Evolutionary conservation across 208 protist genomes (phyloP), one percentile per base, ranked within the genome.

Genomic region (Leishmania braziliensis): DNA sequence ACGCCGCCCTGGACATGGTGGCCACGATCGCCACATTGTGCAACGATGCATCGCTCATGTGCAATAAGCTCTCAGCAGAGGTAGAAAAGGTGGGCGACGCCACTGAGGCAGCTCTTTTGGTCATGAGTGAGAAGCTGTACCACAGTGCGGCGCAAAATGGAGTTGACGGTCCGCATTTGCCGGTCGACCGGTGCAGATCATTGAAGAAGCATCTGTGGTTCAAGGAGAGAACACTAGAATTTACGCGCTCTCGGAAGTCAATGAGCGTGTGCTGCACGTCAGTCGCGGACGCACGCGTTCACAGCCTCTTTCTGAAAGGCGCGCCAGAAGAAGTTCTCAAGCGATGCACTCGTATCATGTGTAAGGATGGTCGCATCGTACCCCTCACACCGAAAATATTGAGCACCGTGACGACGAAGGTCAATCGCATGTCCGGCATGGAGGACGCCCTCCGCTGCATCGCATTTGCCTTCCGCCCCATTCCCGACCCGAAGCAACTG

Each of bases 231-330:
- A 98, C 95, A 20, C 89, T 99, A n/a, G 97, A 99, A 84, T 99
- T 99, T 82, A 98, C 93, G 8, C 91, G 98, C 36, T 90, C 96
- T 58, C 91, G 98, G 70, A 99, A 99, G 90, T 98, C 94, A 26
- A 99, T 99, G 98, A 95, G 91, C 76, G 97, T 99, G 56, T 89
- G 91, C 68, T 93, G 87, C 75, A 86, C 91, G 20, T 89, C 86
- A 0, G 65, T 75, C 14, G 43, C 73, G 0, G 72, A 84, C 48
- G 6, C 71, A 51, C 50, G 54, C 4, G 2, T 73, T 46, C 86
- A 84, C 75, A 90, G 76, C 63, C 89, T 99, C 20, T 94, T 98
- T 89, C 88, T 98, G 50, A 99, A 99, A 84, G 98, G 98, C 73
- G 98, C 98, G 0, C 93, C 98, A 18, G 98, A 99, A 82, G 88